Base-by-base conservation (phyloP, 148 eudicot species). In the Euryodendron excelsum region DNA sequence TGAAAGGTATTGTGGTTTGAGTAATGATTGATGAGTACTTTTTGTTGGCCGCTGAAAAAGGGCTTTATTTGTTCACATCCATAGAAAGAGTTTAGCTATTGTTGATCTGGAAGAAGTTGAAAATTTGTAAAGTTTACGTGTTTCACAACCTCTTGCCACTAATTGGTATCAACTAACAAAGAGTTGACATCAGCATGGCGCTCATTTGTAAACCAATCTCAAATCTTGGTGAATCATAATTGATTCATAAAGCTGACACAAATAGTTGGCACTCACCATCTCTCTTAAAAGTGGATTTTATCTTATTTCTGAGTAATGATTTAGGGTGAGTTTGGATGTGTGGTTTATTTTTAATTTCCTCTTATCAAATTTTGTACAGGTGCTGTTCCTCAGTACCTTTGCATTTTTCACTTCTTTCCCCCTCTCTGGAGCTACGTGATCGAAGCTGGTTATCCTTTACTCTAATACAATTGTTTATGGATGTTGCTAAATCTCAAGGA, bases 1-100 rank as follows among this genome's bases (percentile, higher is more conserved):
- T 33, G 58, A 45, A 58, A 53, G 27, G 8, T 70, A 33, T 39
- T 14, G 66, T 45, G 72, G 80, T 79, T 71, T 47, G 48, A 41
- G 45, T 41, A 28, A 73, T 52, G 20, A 31, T 34, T 47, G 5
- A 17, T n/a, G n/a, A 69, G 62, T 37, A 53, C 18, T 59, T 39
- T 65, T 58, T 47, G 27, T 68, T 21, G 63, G 25, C 30, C 36
- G 28, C 23, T 9, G n/a, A n/a, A 66, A 65, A 77, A 52, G 44
- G 30, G 72, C 34, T 48, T 10, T 66, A 63, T 33, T 63, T 33
- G 21, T 39, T 41, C 55, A 28, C 15, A 25, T 17, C 27, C 36
- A 4, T 39, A 0, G 47, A 55, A 39, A 41, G 50, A 39, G 25
- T 74, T 39, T 15, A 30, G 30, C 45, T 75, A 45, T 44, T 75